These are phyloP conservation scores for Malassezia brasiliensis DNA, from an alignment of 1,284 basidiomycete genomes.

Conservation along the genomic window DNA sequence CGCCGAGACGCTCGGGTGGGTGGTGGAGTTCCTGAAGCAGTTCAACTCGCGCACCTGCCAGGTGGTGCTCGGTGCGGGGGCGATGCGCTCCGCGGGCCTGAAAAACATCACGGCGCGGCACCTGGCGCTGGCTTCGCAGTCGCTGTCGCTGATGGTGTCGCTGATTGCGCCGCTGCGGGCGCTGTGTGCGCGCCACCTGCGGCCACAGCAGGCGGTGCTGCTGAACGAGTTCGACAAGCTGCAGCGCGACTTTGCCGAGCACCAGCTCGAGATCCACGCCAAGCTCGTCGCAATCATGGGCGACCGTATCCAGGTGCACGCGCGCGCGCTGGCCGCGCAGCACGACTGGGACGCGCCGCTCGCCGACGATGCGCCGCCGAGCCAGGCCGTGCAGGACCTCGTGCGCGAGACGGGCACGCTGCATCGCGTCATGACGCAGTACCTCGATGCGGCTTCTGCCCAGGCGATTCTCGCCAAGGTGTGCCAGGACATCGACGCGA, in stretches of 20 bases:
- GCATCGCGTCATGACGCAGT: constrained; percentile 89
- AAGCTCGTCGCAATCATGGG: constrained; percentile 98
- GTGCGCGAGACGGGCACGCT: constrained; percentile 91
- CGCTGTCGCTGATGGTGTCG: constrained; percentile 84
- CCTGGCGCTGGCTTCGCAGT: constrained; percentile 82
- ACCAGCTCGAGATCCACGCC: constrained; percentile 95
- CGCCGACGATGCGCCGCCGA: constrained; percentile 1
- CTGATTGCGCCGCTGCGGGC: constrained; percentile 93
- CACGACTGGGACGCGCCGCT: constrained; percentile 31
- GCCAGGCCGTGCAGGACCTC: constrained; percentile 64
- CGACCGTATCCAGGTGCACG: constrained; percentile 78
- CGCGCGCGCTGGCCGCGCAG: constrained; percentile 58
- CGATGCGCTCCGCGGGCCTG: constrained; percentile 91
- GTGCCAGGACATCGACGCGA: constrained; percentile 27
- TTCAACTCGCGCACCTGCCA: constrained; percentile 98
- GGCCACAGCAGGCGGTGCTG: constrained; percentile 86
- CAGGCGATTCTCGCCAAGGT: constrained; percentile 37
- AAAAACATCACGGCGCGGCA: constrained; percentile 99
- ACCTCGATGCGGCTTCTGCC: constrained; percentile 53
- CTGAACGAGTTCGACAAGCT: constrained; percentile 96
- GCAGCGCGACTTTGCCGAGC: constrained; percentile 95
- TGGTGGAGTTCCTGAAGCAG: constrained; percentile 78
- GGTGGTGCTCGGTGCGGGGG: constrained; percentile 91
- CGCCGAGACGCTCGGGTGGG: constrained; percentile 82
- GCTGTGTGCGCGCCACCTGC: constrained; percentile 81